Evolutionary conservation across 1,284 basidiomycete species (phyloP).

Genomic region (Ustilago xerochloae): DNA sequence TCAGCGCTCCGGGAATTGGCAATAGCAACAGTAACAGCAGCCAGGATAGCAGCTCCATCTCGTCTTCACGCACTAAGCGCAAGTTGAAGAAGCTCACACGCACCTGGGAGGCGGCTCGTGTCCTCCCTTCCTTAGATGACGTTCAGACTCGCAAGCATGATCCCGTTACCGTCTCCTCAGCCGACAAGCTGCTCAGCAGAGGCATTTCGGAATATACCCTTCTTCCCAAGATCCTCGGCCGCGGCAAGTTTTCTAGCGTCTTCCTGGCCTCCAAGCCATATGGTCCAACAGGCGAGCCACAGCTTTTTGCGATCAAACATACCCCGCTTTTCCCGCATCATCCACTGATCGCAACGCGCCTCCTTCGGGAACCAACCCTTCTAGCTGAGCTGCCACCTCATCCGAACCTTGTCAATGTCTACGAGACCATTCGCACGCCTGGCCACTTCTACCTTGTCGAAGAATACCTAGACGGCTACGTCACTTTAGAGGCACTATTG

Average conservation of each 20-base stretch:
- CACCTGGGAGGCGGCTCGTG: conserved; percentile 29
- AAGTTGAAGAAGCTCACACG: conserved; percentile 11
- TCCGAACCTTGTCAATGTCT: conserved; percentile 72
- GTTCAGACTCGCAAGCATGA: conserved; percentile 29
- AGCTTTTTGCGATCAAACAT: conserved; percentile 72
- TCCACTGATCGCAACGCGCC: conserved; percentile 72
- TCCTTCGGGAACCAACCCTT: conserved; percentile 73
- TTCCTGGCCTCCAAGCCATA: conserved; percentile 64
- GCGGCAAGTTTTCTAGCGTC: conserved; percentile 67
- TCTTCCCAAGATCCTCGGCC: conserved; percentile 64
- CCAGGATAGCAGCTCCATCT: conserved; percentile 17
- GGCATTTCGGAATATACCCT: conserved; percentile 67
- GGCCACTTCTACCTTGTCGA: conserved; percentile 74
- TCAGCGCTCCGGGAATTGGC: conserved; percentile 2
- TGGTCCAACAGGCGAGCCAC: conserved; percentile 51
- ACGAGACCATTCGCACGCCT: conserved; percentile 72
- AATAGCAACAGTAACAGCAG: conserved; percentile 8
- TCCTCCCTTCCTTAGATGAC: conserved; percentile 39
- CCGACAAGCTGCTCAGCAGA: conserved; percentile 62
- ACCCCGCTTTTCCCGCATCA: conserved; percentile 74
- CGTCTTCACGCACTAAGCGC: conserved; percentile 22
- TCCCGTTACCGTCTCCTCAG: conserved; percentile 50
- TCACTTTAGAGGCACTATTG: conserved; percentile 68
- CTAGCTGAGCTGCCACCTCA: conserved; percentile 73
- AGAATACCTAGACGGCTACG: conserved; percentile 71